Conservation (phyloP, 106 monocot species). For the Agapanthus africanus region DNA sequence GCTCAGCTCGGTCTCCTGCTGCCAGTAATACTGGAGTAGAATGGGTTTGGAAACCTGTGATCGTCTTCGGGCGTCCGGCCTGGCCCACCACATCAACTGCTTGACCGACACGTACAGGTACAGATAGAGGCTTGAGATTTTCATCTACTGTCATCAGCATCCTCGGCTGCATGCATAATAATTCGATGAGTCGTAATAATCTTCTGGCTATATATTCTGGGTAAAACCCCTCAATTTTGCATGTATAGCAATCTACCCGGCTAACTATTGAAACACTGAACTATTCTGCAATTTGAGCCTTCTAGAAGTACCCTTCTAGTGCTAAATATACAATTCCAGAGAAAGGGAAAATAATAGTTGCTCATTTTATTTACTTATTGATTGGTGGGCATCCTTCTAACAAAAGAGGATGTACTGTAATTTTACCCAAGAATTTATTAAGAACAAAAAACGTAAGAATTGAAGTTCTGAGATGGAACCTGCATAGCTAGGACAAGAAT, state of each 20-base stretch:
- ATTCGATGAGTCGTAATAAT: too few relatives aligned
- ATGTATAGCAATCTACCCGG: too few relatives aligned
- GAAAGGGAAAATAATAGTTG: not conserved
- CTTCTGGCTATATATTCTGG: too few relatives aligned
- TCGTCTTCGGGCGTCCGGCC: slow-evolving; percentile 90
- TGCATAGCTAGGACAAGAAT: slow-evolving; percentile 86
- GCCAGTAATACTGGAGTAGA: slow-evolving; percentile 91
- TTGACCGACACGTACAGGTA: slow-evolving; percentile 88
- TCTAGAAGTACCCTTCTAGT: too few relatives aligned
- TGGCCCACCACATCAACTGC: slow-evolving; percentile 96
- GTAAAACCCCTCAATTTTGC: too few relatives aligned
- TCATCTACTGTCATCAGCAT: slow-evolving; percentile 99
- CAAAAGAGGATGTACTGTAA: not conserved
- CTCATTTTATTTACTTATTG: not conserved
- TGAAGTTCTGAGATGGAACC: slow-evolving; percentile 26
- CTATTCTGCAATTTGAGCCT: too few relatives aligned
- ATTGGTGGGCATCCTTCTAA: not conserved
- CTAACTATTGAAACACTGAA: too few relatives aligned
- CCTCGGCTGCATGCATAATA: slow-evolving; percentile 94
- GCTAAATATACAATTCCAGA: too few relatives aligned
- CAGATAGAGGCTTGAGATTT: slow-evolving; percentile 81
- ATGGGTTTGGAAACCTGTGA: slow-evolving; percentile 97
- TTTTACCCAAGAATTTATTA: not conserved
- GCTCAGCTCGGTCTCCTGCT: slow-evolving; percentile 95
- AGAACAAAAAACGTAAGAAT: not conserved